Evolutionary conservation across 768 basidiomycete species (phyloP).

Genomic region (Xerocomellus amylosporus): DNA sequence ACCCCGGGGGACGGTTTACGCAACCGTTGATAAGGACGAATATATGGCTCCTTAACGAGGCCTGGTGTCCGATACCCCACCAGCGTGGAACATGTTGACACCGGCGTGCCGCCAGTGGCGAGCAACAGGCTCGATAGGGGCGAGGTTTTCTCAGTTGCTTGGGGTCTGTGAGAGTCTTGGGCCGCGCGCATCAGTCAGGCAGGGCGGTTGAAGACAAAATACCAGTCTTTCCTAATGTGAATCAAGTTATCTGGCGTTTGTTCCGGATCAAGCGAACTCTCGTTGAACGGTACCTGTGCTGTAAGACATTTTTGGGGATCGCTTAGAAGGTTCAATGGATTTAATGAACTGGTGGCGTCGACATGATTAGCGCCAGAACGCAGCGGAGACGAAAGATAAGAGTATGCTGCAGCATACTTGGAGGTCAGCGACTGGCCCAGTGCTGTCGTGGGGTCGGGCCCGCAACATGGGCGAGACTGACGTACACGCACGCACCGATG

Average conservation of each 20-base stretch:
- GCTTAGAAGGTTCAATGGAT: too few species aligned
- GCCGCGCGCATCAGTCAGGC: too few species aligned
- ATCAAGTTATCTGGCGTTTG: too few species aligned
- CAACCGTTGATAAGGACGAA: slow-evolving; percentile 65
- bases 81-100: slow-evolving; percentile 96
- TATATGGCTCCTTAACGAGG: slow-evolving; percentile 99
- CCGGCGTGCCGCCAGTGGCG: slow-evolving; percentile 55
- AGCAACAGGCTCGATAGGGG: slow-evolving; percentile 86
- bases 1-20: too few species aligned
- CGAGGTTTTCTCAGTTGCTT: slow-evolving; percentile 85
- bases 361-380: not conserved
- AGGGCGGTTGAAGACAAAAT: too few species aligned
- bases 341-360: slow-evolving; percentile 69
- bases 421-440: slow-evolving; percentile 92
- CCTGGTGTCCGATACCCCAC: slow-evolving; percentile 97
- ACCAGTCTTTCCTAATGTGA: too few species aligned
- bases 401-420: slow-evolving; percentile 70
- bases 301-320: too few species aligned
- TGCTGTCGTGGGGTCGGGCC: too few species aligned
- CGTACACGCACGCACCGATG: too few species aligned
- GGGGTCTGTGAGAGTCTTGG: slow-evolving; percentile 62
- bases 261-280: too few species aligned
- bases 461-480: too few species aligned
- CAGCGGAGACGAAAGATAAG: not conserved
- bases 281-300: too few species aligned